Conservation (phyloP, 2,329 filamentous ascomycete species). For the Fusarium sp. region DNA sequence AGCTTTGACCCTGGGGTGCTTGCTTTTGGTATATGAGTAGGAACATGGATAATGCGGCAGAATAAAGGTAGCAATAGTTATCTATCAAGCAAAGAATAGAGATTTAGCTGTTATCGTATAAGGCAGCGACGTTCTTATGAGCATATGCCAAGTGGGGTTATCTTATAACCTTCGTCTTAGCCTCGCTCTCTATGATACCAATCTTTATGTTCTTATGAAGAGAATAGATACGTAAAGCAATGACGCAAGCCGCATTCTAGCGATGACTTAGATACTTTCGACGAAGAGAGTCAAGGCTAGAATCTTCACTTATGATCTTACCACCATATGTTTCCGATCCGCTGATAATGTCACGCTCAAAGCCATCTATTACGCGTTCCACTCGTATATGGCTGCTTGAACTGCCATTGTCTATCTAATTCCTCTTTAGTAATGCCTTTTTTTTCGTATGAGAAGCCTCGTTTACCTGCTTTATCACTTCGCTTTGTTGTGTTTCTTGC, state of each 20-base stretch:
- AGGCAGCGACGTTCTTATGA: background rate
- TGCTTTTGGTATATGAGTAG: background rate
- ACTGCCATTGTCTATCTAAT: background rate
- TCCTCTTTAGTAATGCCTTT: background rate
- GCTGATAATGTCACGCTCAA: background rate
- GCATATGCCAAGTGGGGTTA: background rate
- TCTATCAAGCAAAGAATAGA: background rate
- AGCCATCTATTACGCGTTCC: background rate
- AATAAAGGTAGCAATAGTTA: background rate
- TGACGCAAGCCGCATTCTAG: background rate
- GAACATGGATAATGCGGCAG: background rate
- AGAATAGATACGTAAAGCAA: background rate
- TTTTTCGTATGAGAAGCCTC: background rate
- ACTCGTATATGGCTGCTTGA: background rate
- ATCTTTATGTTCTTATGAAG: background rate
- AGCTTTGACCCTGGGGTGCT: background rate
- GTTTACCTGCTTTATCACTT: background rate
- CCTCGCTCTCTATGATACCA: background rate
- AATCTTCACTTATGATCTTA: background rate
- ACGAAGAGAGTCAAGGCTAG: background rate
- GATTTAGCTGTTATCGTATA: background rate
- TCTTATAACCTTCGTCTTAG: background rate
- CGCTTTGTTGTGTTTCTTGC: background rate
- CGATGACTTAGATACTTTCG: background rate
- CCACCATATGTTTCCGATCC: background rate